These are phyloP conservation scores for Hymenoscyphus fraxineus DNA, from an alignment of 2,329 filamentous ascomycete species.

Conservation along the genomic window DNA sequence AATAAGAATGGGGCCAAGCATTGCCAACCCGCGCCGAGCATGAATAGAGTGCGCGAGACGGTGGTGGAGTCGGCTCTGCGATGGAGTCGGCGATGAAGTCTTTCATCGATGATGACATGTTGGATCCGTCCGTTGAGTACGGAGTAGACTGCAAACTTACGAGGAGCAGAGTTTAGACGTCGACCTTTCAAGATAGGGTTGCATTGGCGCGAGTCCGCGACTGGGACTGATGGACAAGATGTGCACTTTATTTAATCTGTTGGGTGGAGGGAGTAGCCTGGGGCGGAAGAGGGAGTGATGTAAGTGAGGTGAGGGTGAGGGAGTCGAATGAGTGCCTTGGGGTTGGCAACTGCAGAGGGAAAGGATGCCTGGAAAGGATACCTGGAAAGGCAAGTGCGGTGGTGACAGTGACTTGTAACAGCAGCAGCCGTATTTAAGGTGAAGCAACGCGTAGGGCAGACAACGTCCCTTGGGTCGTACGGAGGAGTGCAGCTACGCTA, in stretches of 20 bases:
- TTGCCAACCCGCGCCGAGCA: background rate
- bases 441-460: background rate
- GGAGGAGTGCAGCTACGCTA: no score
- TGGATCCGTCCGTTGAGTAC: background rate
- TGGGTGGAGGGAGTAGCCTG: background rate
- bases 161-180: background rate
- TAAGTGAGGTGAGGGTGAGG: no score
- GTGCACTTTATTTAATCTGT: background rate
- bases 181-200: background rate
- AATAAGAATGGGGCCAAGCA: background rate
- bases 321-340: background rate
- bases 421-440: background rate
- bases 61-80: no score
- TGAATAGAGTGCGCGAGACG: background rate
- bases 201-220: background rate
- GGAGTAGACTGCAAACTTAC: no score
- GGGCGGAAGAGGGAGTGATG: background rate
- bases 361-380: no score
- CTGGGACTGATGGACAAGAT: background rate
- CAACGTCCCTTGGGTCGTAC: background rate
- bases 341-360: background rate
- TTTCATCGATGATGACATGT: background rate
- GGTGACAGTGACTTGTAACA: background rate
- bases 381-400: background rate
- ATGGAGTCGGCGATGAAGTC: no score